Percentiles rank a stretch among this genome's conserved stretches.
Conservation (phyloP, 495 filamentous ascomycete genomes). For the Poronia punctata region DNA sequence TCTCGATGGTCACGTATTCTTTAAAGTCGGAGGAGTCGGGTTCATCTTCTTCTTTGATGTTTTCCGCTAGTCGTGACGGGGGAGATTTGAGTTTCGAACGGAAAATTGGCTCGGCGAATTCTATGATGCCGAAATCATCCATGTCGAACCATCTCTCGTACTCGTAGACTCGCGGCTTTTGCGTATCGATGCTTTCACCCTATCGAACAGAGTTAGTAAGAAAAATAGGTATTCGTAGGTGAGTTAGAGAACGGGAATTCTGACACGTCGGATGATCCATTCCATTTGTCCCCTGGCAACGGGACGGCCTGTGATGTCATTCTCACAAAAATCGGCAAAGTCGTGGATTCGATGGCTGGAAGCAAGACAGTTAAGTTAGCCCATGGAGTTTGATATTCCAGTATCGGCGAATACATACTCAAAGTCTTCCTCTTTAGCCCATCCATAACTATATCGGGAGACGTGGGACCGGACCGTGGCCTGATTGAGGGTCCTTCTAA, state of each 20-base stretch:
- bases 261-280: slow-evolving; percentile 1
- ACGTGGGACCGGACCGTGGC: neutral
- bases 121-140: neutral
- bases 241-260: neutral
- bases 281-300: slow-evolving; percentile 1
- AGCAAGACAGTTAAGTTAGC: neutral
- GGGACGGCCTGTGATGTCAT: slow-evolving; percentile 1
- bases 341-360: neutral
- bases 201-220: neutral
- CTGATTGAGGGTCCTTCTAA: neutral
- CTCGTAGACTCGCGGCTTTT: neutral
- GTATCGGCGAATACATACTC: no score
- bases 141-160: slow-evolving; percentile 1
- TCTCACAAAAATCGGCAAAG: neutral
- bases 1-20: neutral
- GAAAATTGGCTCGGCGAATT: slow-evolving; percentile 4
- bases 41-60: neutral
- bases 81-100: neutral
- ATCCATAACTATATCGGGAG: slow-evolving; percentile 5
- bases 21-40: neutral
- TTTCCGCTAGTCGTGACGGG: neutral
- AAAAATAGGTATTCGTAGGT: neutral
- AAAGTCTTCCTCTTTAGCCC: neutral
- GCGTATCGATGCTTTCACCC: slow-evolving; percentile 3
- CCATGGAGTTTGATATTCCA: no score